Conservation (phyloP, 2,329 filamentous ascomycete genomes). For the Xylariomycetidae sp. region DNA sequence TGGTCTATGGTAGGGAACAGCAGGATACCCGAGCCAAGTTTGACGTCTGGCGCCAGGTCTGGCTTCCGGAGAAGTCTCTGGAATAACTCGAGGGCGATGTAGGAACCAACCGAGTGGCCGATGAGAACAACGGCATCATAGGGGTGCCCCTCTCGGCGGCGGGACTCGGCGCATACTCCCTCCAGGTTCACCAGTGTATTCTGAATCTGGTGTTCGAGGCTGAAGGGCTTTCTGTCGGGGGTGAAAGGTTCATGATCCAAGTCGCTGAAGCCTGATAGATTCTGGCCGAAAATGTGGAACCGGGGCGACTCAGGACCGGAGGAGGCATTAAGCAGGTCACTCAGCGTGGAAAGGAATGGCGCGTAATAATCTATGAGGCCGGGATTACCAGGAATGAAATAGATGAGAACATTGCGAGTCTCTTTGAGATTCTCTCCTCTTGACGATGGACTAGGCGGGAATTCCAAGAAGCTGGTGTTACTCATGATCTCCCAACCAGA, state of each 20-base stretch:
- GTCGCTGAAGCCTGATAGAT: constrained; percentile 55
- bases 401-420: too few species aligned
- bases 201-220: constrained; percentile 50
- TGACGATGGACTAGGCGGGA: too few species aligned
- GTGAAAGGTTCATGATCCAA: constrained; percentile 44
- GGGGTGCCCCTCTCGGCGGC: constrained; percentile 26
- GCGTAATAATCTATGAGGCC: constrained; percentile 71
- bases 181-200: constrained; percentile 35
- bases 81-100: constrained; percentile 66
- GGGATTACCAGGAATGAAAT: constrained; percentile 74
- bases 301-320: constrained; percentile 20
- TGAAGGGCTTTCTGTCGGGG: constrained; percentile 38
- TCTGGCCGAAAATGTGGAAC: constrained; percentile 55
- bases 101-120: constrained; percentile 71
- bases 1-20: constrained; percentile 73
- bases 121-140: constrained; percentile 61
- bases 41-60: constrained; percentile 30
- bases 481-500: too few species aligned
- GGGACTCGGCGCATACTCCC: constrained; percentile 23
- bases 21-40: constrained; percentile 52
- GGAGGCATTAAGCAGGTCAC: constrained; percentile 44
- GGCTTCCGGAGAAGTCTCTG: constrained; percentile 45
- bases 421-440: too few species aligned
- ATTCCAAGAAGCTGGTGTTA: too few species aligned
- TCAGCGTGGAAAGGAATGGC: constrained; percentile 58